Evolutionary conservation across 1,284 basidiomycete species (phyloP).

Genomic region (Moesziomyces globuligerus): DNA sequence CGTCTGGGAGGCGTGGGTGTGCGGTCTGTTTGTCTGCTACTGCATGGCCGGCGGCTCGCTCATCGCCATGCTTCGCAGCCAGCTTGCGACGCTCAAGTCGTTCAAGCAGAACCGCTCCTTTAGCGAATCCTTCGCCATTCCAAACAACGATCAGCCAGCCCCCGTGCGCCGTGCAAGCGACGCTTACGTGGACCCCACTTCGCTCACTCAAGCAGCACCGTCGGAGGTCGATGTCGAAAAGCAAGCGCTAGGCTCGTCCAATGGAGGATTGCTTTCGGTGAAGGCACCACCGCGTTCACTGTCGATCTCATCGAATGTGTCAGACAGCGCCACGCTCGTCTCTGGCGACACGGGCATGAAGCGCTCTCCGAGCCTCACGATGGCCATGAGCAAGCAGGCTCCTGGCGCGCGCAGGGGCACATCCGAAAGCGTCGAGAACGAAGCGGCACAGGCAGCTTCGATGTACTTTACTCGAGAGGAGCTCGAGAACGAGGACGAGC

Average conservation of each 20-base stretch:
- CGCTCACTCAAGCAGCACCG: not conserved
- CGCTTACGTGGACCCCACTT: not conserved
- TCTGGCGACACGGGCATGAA: constrained; percentile 8
- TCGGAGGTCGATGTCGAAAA: constrained; percentile 17
- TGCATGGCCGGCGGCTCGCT: constrained; percentile 20
- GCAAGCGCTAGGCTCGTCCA: constrained; percentile 5
- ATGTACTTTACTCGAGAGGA: constrained; percentile 30
- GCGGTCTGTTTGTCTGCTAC: constrained; percentile 15
- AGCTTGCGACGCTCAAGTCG: constrained; percentile 24
- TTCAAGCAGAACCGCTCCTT: constrained; percentile 26
- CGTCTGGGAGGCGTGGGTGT: constrained; percentile 32
- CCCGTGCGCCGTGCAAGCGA: constrained; percentile 7
- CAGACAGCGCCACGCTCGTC: constrained; percentile 22
- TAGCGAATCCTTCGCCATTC: constrained; percentile 19
- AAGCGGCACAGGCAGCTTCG: constrained; percentile 13
- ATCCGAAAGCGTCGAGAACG: not conserved
- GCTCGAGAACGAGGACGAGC: constrained; percentile 19
- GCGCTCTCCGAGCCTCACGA: constrained; percentile 4
- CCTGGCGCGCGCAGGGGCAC: not conserved
- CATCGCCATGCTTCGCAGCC: constrained; percentile 12
- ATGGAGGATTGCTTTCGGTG: constrained; percentile 2
- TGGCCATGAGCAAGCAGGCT: not conserved
- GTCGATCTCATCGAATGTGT: constrained; percentile 17
- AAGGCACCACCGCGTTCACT: constrained; percentile 19
- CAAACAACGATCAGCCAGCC: not conserved